Evolutionary conservation across 306 rosid genomes (phyloP), one percentile per base, ranked within the genome.

Genomic region (Fragaria ananassa): DNA sequence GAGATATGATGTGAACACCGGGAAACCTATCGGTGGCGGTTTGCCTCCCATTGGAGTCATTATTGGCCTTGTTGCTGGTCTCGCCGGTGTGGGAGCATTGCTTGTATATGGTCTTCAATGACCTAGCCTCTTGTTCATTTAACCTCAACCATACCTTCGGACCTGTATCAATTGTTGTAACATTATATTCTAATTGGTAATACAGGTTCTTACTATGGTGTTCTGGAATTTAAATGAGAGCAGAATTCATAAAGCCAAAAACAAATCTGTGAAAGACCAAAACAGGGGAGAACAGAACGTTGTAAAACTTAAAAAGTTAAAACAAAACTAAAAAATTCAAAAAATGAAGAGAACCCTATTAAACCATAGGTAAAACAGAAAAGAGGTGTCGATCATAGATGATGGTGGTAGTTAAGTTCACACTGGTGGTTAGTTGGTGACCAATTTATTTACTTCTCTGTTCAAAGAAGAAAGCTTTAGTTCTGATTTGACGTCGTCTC

Each of bases 91-190:
- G 42, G 98, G 92, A 72, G 98, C 99, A 29, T 82, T 96, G 91
- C 99, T 96, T 88, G 86, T 92, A 41, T 96, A 87, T 87, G 98
- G 98, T 73, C 98, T 96, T 86, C 99, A 95, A 83, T 96, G 86
- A 89, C 21, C 68, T 31, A 62, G 44, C 44, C 21, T 31, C 42
- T 62, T 62, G 11, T 62, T 62, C 15, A 1, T 11, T 31, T 60
- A 25, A 11, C 65, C 65, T 60, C 65, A 14, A 3, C 1, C 2
- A 6, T 27, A 13, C 68, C 37, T n/a, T 62, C 42, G 9, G 10
- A 17, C 46, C 11, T 35, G 17, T 37, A 35, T 64, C 45, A 65
- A 19, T 65, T 65, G 10, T 65, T 62, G 68, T 9, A 15, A 62
- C 44, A 15, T 31, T 34, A 8, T 7, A 15, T 29, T 58, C 34